A percentile compares a stretch with the other conserved stretches of the same genome.
These are phyloP conservation scores for Alternaria brassicae DNA, from an alignment of 2,329 filamentous ascomycete genomes.

Conservation along the genomic window DNA sequence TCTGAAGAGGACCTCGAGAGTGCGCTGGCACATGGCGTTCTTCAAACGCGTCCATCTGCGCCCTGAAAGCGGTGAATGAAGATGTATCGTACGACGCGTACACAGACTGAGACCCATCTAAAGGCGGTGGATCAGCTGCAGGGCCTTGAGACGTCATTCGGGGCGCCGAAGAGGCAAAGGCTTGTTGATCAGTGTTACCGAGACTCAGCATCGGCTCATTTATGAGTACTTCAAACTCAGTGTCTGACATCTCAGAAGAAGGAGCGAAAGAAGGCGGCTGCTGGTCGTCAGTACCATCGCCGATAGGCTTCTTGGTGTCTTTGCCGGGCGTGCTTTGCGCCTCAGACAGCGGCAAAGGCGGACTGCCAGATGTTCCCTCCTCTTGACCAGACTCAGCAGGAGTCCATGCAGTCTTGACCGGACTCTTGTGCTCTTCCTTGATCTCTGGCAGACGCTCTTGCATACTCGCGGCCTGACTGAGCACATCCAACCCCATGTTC, in stretches of 20 bases:
- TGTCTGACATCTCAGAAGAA: background rate
- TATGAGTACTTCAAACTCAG: background rate
- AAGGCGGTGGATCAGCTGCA: background rate
- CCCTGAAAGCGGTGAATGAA: background rate
- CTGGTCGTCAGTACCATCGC: background rate
- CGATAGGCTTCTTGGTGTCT: background rate
- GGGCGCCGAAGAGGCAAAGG: background rate
- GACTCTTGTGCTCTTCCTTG: conserved; percentile 6
- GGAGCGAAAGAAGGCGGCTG: background rate
- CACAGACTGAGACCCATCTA: background rate
- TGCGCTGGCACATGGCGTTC: background rate
- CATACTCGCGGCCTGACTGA: background rate
- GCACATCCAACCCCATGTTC: background rate
- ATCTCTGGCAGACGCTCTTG: conserved; percentile 1
- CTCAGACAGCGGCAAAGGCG: background rate
- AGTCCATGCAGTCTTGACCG: background rate
- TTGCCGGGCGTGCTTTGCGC: background rate
- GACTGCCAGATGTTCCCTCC: background rate
- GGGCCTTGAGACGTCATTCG: background rate
- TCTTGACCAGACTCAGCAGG: background rate
- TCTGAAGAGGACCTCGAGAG: background rate
- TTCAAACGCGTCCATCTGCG: background rate
- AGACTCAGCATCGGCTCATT: background rate
- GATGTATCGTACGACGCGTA: background rate
- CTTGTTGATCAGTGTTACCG: background rate